phyloP scores from a whole-genome alignment of 2,329 filamentous ascomycete species.

The Exserohilum turcica region DNA sequence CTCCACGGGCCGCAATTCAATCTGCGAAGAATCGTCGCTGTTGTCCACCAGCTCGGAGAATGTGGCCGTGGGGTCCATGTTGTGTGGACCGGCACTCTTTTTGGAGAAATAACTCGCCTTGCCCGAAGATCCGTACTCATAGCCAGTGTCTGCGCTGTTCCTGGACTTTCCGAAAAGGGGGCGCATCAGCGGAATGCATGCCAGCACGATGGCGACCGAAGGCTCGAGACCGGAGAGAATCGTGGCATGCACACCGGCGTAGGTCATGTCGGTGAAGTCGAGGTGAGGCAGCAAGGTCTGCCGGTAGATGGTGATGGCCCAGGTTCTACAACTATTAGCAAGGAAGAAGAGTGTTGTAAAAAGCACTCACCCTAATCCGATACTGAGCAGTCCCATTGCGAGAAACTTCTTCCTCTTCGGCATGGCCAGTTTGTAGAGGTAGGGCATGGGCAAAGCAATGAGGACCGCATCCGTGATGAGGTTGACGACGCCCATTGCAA shows the following conservation, averaged over 20 bases:
- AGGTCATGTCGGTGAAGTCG: constrained; percentile 26
- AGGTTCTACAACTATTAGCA: constrained; percentile 18
- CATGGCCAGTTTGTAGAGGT: constrained; percentile 21
- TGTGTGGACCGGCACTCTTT: not conserved
- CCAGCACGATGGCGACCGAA: constrained; percentile 27
- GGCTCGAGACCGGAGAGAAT: constrained; percentile 28
- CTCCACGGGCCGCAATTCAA: constrained; percentile 3
- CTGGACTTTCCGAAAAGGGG: constrained; percentile 12
- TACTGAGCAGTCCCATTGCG: constrained; percentile 21
- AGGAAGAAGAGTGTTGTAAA: not conserved
- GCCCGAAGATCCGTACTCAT: constrained; percentile 1
- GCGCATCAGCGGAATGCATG: constrained; percentile 27
- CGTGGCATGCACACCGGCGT: constrained; percentile 24
- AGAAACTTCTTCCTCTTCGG: constrained; percentile 20
- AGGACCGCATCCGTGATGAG: constrained; percentile 24
- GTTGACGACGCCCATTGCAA: constrained; percentile 21
- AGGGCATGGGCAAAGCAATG: constrained; percentile 26
- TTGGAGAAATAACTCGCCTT: constrained; percentile 4
- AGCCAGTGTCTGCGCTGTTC: not conserved
- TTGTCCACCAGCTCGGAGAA: constrained; percentile 5
- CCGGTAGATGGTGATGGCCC: constrained; percentile 32
- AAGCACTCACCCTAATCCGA: constrained; percentile 25
- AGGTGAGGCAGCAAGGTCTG: constrained; percentile 18
- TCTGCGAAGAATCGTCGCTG: constrained; percentile 4
- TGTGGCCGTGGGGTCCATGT: not conserved